Percentiles rank a stretch among this genome's conserved stretches.
phyloP scores from a whole-genome alignment of 768 basidiomycete genomes.

The Suillus spraguei region DNA sequence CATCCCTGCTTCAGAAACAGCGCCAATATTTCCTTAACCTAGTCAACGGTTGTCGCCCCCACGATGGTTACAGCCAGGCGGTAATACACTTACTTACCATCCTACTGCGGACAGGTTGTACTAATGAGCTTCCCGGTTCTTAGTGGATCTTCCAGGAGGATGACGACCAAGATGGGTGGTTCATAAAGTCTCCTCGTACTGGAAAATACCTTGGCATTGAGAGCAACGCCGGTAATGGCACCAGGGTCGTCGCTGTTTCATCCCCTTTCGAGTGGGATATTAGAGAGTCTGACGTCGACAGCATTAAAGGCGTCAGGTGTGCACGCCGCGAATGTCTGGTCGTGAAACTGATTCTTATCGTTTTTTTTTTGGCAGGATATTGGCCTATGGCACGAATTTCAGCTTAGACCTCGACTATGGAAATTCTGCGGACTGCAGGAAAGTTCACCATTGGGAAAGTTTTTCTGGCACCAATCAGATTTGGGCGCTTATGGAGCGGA shows the following conservation, averaged over 20 bases:
- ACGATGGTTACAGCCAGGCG: constrained; percentile 50
- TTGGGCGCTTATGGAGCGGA: no score
- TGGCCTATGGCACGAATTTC: background rate
- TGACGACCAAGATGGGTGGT: constrained; percentile 38
- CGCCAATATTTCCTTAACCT: background rate
- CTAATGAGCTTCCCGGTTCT: background rate
- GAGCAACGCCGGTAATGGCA: constrained; percentile 37
- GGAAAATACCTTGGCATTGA: constrained; percentile 44
- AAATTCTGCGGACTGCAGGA: background rate
- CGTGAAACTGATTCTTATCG: background rate
- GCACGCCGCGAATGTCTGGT: constrained; percentile 16
- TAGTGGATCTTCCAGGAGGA: constrained; percentile 49
- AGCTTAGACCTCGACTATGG: background rate
- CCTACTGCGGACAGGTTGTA: background rate
- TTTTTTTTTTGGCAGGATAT: constrained; percentile 28
- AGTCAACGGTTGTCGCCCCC: constrained; percentile 51
- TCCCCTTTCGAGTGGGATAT: constrained; percentile 51
- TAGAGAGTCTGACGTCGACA: constrained; percentile 43
- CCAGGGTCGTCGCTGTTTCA: constrained; percentile 38
- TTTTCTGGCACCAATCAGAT: background rate
- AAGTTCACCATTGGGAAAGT: background rate
- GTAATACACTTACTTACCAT: constrained; percentile 30
- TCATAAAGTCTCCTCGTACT: constrained; percentile 44
- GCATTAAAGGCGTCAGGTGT: constrained; percentile 45
- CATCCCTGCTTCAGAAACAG: background rate